Evolutionary conservation across 2,329 filamentous ascomycete genomes (phyloP), one percentile per base, ranked within the genome.

Genomic region (Aspergillus sp.): DNA sequence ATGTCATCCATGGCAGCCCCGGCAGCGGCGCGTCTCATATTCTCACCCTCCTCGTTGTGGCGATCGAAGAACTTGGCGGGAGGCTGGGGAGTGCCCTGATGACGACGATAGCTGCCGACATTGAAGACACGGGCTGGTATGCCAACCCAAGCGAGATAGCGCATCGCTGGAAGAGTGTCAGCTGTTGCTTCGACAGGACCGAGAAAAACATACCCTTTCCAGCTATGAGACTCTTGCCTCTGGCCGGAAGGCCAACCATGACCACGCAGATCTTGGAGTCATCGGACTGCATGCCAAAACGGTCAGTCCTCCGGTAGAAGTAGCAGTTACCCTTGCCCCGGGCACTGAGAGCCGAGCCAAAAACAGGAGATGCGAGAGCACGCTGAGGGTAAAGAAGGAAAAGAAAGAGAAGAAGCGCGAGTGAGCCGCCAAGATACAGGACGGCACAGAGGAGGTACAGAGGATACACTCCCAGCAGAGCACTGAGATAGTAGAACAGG

Each of bases 211-310:
- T 69, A 91, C 88, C 86, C 75, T 95, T 95, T 55, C 93, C 86
- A 47, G 91, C 89, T 58, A 98, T 96, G 61, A 94, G 78, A 67
- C 86, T 94, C 74, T 98, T 98, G 54, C 91, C 91, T 48, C 91
- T 74, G 40, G 91, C 91, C 34, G 91, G 91, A 57, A 98, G 72
- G 46, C 91, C 91, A 39, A 98, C 91, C 91, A 98, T 96, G 51
- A 98, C 86, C 44, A 98, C 88, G 62, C 89, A 96, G 67, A 98
- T 93, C 61, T 84, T 85, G 40, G 85, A 89, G 63, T 95, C 86
- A 69, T 96, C 89, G 51, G 83, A 84, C 84, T 93, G 82, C 44
- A 88, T 74, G 25, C 24, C 20, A 32, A 22, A 22, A 14, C 11
- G 17, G 30, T 30, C 13, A 15, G n/a, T 19, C 14, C 26, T 31